Conservation (phyloP, 225 moss, liverwort and hornwort genomes). For the Pleurozium schreberi region DNA sequence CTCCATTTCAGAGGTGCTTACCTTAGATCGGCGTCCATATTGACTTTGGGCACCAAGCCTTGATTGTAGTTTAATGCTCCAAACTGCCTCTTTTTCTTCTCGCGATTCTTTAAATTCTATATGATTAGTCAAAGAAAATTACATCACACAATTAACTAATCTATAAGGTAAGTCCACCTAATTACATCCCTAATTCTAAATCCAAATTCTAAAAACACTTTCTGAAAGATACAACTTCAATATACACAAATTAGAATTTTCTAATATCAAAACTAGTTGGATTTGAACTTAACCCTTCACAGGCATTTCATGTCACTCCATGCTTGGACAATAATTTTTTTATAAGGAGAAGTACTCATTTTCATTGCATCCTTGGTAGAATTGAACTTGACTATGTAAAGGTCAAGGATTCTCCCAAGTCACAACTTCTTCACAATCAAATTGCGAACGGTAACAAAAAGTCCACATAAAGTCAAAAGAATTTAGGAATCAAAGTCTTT, state of each 20-base stretch:
- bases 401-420: neutral
- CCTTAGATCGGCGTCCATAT: no score
- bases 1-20: no score
- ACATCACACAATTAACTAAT: neutral
- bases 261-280: neutral
- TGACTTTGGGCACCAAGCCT: no score
- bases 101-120: no score
- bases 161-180: neutral
- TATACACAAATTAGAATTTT: neutral
- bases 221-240: neutral
- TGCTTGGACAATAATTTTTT: no score
- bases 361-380: neutral
- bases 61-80: no score
- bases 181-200: neutral
- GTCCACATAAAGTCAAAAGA: neutral
- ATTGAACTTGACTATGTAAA: neutral
- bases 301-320: neutral
- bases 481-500: neutral
- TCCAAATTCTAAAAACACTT: neutral
- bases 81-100: no score
- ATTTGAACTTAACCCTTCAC: no score
- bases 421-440: accelerated
- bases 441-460: neutral
- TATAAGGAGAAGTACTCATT: no score
- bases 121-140: no score